Percentiles rank a stretch among this genome's conserved stretches.
These are phyloP conservation scores for Saussurea involucrata DNA, from an alignment of 129 eudicot genomes.

Conservation along the genomic window DNA sequence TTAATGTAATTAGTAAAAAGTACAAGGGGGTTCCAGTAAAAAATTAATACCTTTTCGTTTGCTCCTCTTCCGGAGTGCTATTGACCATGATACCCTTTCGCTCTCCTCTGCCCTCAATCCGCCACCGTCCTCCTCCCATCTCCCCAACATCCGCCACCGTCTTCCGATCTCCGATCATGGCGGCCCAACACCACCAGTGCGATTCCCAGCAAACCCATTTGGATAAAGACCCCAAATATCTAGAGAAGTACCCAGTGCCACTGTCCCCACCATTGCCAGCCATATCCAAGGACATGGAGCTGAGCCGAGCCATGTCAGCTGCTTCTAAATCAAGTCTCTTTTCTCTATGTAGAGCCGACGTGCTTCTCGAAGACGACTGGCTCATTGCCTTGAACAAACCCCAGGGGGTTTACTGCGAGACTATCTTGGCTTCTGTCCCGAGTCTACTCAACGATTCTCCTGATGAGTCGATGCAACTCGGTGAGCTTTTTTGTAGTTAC, in stretches of 20 bases:
- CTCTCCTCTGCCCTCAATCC: conserved; percentile 13
- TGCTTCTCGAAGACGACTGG: conserved; percentile 83
- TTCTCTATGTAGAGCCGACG: conserved; percentile 42
- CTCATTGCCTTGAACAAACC: conserved; percentile 79
- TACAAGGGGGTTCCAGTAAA: background rate
- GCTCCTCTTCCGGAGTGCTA: background rate
- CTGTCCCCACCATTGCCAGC: conserved; percentile 81
- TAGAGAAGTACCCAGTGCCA: conserved; percentile 67
- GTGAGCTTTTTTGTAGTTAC: conserved; percentile 1
- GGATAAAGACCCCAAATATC: conserved; percentile 20
- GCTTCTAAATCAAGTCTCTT: conserved; percentile 72
- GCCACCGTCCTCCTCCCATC: conserved; percentile 13
- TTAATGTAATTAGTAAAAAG: background rate
- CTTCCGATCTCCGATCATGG: conserved; percentile 43
- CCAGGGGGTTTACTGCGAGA: conserved; percentile 87
- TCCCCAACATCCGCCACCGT: conserved; percentile 21
- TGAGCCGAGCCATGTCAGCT: conserved; percentile 78
- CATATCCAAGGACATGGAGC: conserved; percentile 82
- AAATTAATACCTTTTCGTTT: background rate
- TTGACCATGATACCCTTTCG: conserved; percentile 10
- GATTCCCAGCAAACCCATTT: conserved; percentile 25
- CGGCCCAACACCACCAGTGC: conserved; percentile 26
- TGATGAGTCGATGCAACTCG: conserved; percentile 8
- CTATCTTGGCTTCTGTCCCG: conserved; percentile 57
- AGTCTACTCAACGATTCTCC: conserved; percentile 38